phyloP scores from a whole-genome alignment of 306 rosid genomes.

The Sicyos baderoa region DNA sequence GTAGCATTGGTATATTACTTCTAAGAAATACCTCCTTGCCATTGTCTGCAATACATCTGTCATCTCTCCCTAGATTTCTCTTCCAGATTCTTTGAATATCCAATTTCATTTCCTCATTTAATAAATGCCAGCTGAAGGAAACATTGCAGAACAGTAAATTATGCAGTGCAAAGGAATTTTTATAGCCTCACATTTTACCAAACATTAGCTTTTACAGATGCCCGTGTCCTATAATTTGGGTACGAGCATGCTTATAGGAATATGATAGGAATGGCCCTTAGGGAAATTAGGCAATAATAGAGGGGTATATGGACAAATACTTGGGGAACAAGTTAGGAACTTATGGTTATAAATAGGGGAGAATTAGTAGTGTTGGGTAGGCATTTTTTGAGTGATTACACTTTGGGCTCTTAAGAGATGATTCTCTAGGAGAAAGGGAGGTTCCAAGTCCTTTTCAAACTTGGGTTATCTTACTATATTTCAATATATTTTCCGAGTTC shows the following conservation, averaged over 20 bases:
- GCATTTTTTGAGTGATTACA: too few relatives aligned
- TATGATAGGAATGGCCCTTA: too few relatives aligned
- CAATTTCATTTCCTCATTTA: conserved; percentile 83
- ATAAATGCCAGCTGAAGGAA: conserved; percentile 66
- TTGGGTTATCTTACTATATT: too few relatives aligned
- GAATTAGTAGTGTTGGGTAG: too few relatives aligned
- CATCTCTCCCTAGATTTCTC: conserved; percentile 97
- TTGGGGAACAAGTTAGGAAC: too few relatives aligned
- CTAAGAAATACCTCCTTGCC: conserved; percentile 75
- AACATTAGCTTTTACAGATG: background rate
- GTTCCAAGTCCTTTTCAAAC: too few relatives aligned
- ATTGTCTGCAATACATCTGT: conserved; percentile 83
- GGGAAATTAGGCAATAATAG: too few relatives aligned
- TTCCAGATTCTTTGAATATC: conserved; percentile 98
- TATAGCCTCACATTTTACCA: background rate
- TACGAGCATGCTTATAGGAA: background rate
- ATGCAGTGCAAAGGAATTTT: background rate
- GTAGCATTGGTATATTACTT: conserved; percentile 9
- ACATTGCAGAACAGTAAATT: conserved; percentile 22
- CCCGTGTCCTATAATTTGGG: background rate
- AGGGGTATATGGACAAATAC: too few relatives aligned
- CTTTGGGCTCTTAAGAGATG: too few relatives aligned
- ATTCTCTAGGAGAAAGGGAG: too few relatives aligned
- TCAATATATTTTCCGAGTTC: too few relatives aligned
- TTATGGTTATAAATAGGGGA: too few relatives aligned